phyloP scores from a whole-genome alignment of 768 basidiomycete genomes.

The Amanita muscaria region DNA sequence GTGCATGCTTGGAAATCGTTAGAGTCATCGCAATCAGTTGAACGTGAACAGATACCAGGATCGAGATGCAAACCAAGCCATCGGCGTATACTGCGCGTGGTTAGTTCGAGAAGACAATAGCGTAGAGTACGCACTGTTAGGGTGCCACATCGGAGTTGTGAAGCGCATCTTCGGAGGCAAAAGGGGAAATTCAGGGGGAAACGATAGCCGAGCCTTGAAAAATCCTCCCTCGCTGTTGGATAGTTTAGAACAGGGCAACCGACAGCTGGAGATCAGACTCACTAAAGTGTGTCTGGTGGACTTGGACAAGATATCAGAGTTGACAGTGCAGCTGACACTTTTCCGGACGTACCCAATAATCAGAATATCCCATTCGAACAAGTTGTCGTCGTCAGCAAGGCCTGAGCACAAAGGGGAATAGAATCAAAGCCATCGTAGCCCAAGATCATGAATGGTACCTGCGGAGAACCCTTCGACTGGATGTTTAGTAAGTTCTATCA shows the following conservation, averaged over 20 bases:
- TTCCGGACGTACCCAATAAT: constrained; percentile 70
- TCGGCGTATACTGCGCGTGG: constrained; percentile 74
- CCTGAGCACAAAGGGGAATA: constrained; percentile 39
- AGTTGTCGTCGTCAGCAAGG: constrained; percentile 88
- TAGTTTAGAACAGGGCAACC: constrained; percentile 10
- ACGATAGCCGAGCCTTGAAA: constrained; percentile 83
- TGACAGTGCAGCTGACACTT: constrained; percentile 2
- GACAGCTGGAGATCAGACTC: constrained; percentile 18
- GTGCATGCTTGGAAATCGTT: constrained; percentile 59
- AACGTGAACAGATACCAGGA: constrained; percentile 44
- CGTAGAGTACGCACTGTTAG: constrained; percentile 67
- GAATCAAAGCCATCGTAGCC: constrained; percentile 18
- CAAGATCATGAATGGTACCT: constrained; percentile 35
- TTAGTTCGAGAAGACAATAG: constrained; percentile 6
- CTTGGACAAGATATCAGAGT: constrained; percentile 33
- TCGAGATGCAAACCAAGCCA: constrained; percentile 93
- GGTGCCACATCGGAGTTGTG: constrained; percentile 94
- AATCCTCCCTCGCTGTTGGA: constrained; percentile 85
- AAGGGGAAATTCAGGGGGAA: constrained; percentile 86
- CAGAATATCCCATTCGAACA: constrained; percentile 95
- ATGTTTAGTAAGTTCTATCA: constrained; percentile 79
- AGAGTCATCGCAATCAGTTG: not conserved
- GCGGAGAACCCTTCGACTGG: constrained; percentile 98
- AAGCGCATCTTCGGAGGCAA: constrained; percentile 95
- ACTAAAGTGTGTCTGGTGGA: constrained; percentile 92